Evolutionary conservation across 2,329 filamentous ascomycete genomes (phyloP), one percentile per base, ranked within the genome.

Genomic region (Curvularia sp.): DNA sequence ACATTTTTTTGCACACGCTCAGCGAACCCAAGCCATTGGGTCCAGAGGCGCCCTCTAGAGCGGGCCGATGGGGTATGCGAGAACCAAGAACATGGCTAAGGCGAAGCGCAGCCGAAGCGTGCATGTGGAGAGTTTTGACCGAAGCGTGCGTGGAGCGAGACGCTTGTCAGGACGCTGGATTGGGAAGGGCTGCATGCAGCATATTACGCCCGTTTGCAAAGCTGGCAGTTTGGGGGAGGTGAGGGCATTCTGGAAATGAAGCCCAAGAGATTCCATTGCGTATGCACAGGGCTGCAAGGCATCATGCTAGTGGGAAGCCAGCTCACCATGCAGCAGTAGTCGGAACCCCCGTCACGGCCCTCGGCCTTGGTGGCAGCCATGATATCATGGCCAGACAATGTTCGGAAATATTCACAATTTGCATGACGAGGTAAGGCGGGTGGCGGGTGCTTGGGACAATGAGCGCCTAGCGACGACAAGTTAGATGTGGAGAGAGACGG

Each of bases 241-340:
- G 43, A 52, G 49, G 43, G 47, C 51, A 41, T 39, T 53, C 49
- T 47, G 46, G 32, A 59, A 49, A 34, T 50, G 38, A 28, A 50
- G 51, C 43, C 56, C 45, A 53, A 53, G 45, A 45, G 15, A 36
- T 46, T 32, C 45, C 55, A 42, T 54, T 55, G 53, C 57, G 52
- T 50, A 49, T 48, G 43, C 56, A 59, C 45, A 47, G 46, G 45
- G 50, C 45, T 56, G 52, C 55, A 56, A 53, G 45, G 49, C 48
- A 59, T 59, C 25, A 52, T 48, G 39, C 51, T 60, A 60, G 55
- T 57, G 58, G 52, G 49, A 49, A 47, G 59, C 57, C 59, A 62
- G 54, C 56, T 60, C 59, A 62, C 49, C 55, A 30, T 62, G 59
- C 59, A 62, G 59, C 59, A 62, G 59, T 55, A 34, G 32, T 51